phyloP scores from a whole-genome alignment of 108 stramenopile genomes.

The Cyclotella cryptica region DNA sequence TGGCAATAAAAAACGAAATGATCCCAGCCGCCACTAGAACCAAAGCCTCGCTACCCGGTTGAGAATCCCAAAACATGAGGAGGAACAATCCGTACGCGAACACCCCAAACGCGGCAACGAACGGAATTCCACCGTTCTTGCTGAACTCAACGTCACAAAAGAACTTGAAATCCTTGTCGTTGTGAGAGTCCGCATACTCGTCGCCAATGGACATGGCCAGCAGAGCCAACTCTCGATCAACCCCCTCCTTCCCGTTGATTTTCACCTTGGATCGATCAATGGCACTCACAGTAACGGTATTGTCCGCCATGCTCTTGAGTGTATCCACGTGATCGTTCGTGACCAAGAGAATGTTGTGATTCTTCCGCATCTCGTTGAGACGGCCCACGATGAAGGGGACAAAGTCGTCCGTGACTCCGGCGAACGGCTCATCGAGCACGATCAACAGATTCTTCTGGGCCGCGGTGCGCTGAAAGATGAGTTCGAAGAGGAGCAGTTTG shows the following conservation, averaged over 20 bases:
- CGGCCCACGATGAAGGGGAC: conserved; percentile 69
- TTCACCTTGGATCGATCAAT: conserved; percentile 66
- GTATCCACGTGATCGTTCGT: conserved; percentile 79
- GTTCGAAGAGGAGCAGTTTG: conserved; percentile 72
- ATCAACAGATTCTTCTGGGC: conserved; percentile 58
- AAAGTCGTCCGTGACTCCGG: conserved; percentile 80
- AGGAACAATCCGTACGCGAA: conserved; percentile 58
- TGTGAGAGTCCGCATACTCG: conserved; percentile 41
- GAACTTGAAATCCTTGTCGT: conserved; percentile 62
- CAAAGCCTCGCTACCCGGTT: conserved; percentile 53
- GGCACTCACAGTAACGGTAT: conserved; percentile 70
- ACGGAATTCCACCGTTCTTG: conserved; percentile 48
- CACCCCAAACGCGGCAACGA: conserved; percentile 54
- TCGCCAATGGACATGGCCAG: conserved; percentile 65
- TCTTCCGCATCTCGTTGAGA: conserved; percentile 58
- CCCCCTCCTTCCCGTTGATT: conserved; percentile 56
- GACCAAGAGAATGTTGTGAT: conserved; percentile 72
- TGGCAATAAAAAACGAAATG: conserved; percentile 63
- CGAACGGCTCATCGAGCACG: conserved; percentile 75
- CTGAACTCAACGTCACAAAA: conserved; percentile 66
- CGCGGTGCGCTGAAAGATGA: conserved; percentile 66
- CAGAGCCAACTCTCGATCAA: conserved; percentile 60
- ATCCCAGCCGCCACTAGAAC: conserved; percentile 62
- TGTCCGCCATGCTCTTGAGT: conserved; percentile 67
- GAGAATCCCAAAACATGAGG: conserved; percentile 62